Conservation (phyloP, 2,329 filamentous ascomycete species). For the Sphaerulina populicola region DNA sequence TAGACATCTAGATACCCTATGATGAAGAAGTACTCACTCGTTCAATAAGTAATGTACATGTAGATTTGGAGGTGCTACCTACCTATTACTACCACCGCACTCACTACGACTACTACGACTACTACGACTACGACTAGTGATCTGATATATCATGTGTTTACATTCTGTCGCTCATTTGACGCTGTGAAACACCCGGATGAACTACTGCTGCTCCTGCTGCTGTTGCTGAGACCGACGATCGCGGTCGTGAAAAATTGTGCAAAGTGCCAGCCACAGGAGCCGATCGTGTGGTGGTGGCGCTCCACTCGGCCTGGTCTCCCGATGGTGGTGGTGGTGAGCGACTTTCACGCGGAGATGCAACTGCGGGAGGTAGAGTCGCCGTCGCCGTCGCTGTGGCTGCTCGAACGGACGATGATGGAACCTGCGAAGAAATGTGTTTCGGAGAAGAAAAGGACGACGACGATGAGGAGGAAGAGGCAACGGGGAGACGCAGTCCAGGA, state of each 20-base stretch:
- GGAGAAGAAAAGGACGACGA: not conserved
- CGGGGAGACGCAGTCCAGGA: conserved; percentile 15
- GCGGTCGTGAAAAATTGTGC: conserved; percentile 2
- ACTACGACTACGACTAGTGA: too few relatives aligned
- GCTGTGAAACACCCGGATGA: not conserved
- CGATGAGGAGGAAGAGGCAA: not conserved
- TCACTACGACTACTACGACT: too few relatives aligned
- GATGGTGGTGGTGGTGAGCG: not conserved
- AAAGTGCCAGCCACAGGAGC: not conserved
- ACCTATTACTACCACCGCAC: too few relatives aligned
- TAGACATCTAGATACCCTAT: not conserved
- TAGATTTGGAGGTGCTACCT: too few relatives aligned
- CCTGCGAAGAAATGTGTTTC: not conserved
- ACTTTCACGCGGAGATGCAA: not conserved
- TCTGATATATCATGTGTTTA: too few relatives aligned
- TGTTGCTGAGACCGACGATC: not conserved
- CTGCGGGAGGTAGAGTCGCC: not conserved
- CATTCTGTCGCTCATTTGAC: not conserved
- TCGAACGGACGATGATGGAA: not conserved
- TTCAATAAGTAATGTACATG: not conserved
- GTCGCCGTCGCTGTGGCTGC: conserved; percentile 1
- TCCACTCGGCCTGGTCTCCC: conserved; percentile 11
- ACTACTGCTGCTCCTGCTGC: not conserved
- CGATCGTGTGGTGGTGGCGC: not conserved
- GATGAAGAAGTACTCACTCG: not conserved